Base-by-base conservation (phyloP, 2,329 filamentous ascomycete species). In the Dactylonectria macrodidyma region DNA sequence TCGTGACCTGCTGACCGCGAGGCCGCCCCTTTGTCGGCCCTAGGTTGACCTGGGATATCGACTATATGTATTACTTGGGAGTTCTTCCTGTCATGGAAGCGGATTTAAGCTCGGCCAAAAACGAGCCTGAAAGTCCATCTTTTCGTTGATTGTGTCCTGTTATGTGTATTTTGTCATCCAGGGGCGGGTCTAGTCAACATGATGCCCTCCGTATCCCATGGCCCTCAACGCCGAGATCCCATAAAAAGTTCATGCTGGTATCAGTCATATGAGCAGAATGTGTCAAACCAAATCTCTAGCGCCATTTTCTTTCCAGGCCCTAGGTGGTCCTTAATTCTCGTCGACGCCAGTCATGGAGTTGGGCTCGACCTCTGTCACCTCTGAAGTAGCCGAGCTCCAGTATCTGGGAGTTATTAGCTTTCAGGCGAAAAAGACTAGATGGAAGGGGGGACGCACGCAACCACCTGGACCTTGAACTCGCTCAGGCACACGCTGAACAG, bases 401-500 rank as follows among this genome's bases (percentile, higher is more conserved):
- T 91, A 89, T 26, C 87, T 89, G 59, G 34, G 34, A 12, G 44
- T 11, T 52, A 22, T 71, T 60, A 63, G 48, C 71, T 77, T 70
- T 78, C 14, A 16, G 10, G n/a, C 48, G 26, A 7, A 33, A n/a
- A 7, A 19, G 14, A 30, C 50, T 14, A 19, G 30, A n/a, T 44
- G 9, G 14, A 10, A 10, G 1, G 30, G 10, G 19, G n/a, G 51
- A 86, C 87, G 81, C 87, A 92, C 78, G 95, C 95, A 81, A 93
- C 84, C 72, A 97, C 84, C 77, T 90, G 88, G 66, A 99, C 91
- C 80, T 88, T 91, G 85, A 99, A 99, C 84, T 98, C 95, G 66
- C 94, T 93, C 83, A 96, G 90, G 70, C 93, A 94, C 65, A 98
- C 90, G 60, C 94, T 92, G 83, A 99, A 98, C 77, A 97, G 87